A percentile compares a stretch with the other conserved stretches of the same genome.
Conservation (phyloP, 306 rosid genomes). For the Senna tora region DNA sequence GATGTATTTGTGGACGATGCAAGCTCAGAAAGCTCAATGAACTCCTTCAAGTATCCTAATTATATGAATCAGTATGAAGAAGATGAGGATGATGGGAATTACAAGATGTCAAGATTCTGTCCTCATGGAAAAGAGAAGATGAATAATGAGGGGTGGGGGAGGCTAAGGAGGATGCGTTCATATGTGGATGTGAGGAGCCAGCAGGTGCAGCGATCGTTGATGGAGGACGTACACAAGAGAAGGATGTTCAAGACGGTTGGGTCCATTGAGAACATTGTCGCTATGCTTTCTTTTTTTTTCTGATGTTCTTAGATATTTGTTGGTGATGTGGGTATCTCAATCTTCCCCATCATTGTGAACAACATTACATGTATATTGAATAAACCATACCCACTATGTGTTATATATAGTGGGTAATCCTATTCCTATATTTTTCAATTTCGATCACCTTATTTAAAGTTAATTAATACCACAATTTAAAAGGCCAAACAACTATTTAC, state of each 20-base stretch:
- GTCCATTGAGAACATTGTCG: slow-evolving; percentile 70
- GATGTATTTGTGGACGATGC: slow-evolving; percentile 51
- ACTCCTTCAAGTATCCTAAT: slow-evolving; percentile 60
- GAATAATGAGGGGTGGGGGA: not conserved
- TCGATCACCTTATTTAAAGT: too few species aligned
- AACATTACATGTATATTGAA: too few species aligned
- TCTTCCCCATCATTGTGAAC: too few species aligned
- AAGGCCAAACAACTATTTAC: too few species aligned
- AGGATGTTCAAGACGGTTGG: slow-evolving; percentile 66
- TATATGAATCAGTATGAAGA: slow-evolving; percentile 58
- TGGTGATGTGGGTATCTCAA: too few species aligned
- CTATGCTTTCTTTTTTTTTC: too few species aligned
- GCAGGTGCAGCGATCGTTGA: slow-evolving; percentile 57
- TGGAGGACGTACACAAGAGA: slow-evolving; percentile 64
- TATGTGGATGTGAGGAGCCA: slow-evolving; percentile 56
- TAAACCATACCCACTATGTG: too few species aligned
- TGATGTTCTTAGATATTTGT: too few species aligned
- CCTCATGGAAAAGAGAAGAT: slow-evolving; percentile 42
- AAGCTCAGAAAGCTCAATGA: slow-evolving; percentile 60
- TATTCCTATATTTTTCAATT: too few species aligned
- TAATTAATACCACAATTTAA: too few species aligned
- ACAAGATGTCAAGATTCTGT: slow-evolving; percentile 65
- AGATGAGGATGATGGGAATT: slow-evolving; percentile 39
- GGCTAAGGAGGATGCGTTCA: slow-evolving; percentile 47
- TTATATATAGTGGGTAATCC: too few species aligned